These are phyloP conservation scores for Fusarium lateritium DNA, from an alignment of 2,329 filamentous ascomycete genomes.

Conservation along the genomic window DNA sequence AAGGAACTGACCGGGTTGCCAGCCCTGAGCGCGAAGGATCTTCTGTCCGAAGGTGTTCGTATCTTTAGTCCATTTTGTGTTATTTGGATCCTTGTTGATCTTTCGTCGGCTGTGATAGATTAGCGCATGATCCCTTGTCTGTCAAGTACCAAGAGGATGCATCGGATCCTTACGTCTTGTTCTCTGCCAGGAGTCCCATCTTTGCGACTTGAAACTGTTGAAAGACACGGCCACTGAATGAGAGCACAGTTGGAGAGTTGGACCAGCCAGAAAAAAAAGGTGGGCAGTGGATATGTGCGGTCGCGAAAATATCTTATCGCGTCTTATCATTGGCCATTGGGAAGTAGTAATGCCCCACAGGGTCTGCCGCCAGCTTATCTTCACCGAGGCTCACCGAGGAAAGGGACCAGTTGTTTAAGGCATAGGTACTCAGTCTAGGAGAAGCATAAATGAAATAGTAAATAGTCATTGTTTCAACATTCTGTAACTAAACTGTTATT, in stretches of 20 bases:
- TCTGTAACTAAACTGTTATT: constrained; percentile 14
- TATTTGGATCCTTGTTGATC: constrained; percentile 93
- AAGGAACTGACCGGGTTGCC: constrained; percentile 87
- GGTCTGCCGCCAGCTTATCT: constrained; percentile 24
- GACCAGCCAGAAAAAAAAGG: constrained; percentile 50
- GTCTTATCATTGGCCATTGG: constrained; percentile 43
- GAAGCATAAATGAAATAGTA: background rate
- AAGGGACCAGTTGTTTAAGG: too few species aligned
- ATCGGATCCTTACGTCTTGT: constrained; percentile 51
- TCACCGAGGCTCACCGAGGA: constrained; percentile 31
- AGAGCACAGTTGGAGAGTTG: constrained; percentile 31
- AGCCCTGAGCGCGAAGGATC: constrained; percentile 90
- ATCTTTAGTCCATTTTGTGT: constrained; percentile 91
- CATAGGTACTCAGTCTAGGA: background rate
- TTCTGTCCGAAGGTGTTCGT: constrained; percentile 88
- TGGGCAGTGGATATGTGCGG: constrained; percentile 47
- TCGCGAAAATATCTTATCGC: constrained; percentile 50
- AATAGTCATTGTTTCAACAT: background rate
- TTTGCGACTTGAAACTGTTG: constrained; percentile 33
- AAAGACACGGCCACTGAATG: constrained; percentile 17
- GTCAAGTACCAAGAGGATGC: background rate
- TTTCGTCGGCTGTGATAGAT: constrained; percentile 64
- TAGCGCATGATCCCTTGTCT: constrained; percentile 20
- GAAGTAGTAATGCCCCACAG: background rate
- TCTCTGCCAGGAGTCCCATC: constrained; percentile 57